Conservation (phyloP, 2,329 filamentous ascomycete species). For the Alternaria alternata region DNA sequence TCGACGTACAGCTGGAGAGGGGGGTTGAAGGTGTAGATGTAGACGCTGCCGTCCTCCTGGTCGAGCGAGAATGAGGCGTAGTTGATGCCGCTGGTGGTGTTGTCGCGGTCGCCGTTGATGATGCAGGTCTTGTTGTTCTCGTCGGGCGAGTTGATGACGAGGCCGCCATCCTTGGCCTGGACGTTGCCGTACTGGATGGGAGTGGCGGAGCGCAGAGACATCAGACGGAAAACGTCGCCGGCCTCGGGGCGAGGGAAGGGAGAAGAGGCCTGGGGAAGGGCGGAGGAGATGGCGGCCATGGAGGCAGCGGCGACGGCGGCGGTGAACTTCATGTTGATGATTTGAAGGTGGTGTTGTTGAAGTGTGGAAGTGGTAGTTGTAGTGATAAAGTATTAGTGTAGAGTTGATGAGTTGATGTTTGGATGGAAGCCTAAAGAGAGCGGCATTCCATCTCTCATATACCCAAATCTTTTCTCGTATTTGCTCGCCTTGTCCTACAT, state of each 20-base stretch:
- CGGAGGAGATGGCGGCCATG: constrained; percentile 32
- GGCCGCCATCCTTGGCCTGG: constrained; percentile 55
- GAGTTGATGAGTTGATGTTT: constrained; percentile 10
- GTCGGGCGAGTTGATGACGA: constrained; percentile 54
- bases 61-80: constrained; percentile 62
- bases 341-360: constrained; percentile 9
- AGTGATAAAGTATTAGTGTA: constrained; percentile 12
- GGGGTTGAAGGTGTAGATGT: constrained; percentile 57
- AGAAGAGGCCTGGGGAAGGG: constrained; percentile 34
- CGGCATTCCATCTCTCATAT: constrained; percentile 12
- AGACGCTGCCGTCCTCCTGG: constrained; percentile 49
- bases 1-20: constrained; percentile 64
- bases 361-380: constrained; percentile 13
- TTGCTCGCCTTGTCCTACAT: constrained; percentile 8
- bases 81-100: constrained; percentile 30
- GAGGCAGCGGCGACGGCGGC: constrained; percentile 28
- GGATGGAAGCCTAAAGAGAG: constrained; percentile 3
- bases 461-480: constrained; percentile 8
- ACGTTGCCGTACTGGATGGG: constrained; percentile 58
- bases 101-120: constrained; percentile 20
- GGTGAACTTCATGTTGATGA: constrained; percentile 45
- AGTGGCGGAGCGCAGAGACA: constrained; percentile 61
- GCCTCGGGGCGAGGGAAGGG: constrained; percentile 32
- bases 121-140: constrained; percentile 60
- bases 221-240: constrained; percentile 57